phyloP scores from a whole-genome alignment of 768 basidiomycete species.

The Polyporus arcularius region DNA sequence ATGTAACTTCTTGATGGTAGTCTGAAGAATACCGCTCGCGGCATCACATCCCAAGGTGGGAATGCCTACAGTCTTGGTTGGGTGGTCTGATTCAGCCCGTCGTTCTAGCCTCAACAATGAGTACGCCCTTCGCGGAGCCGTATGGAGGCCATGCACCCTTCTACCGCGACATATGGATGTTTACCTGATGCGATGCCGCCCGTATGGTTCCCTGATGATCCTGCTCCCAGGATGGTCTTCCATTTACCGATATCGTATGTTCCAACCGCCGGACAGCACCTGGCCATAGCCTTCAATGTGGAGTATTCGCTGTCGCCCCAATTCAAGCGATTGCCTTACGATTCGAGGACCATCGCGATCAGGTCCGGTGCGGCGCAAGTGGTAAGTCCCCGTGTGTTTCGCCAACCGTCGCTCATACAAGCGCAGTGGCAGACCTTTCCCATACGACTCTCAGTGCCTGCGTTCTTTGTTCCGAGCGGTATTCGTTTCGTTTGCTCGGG shows the following conservation, averaged over 20 bases:
- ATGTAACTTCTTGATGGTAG: background rate
- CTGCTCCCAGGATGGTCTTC: slow-evolving; percentile 5
- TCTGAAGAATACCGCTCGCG: background rate
- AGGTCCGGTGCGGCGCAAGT: too few relatives aligned
- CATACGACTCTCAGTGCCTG: too few relatives aligned
- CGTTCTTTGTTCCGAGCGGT: too few relatives aligned
- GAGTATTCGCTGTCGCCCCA: too few relatives aligned
- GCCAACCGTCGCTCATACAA: too few relatives aligned
- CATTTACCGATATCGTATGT: background rate
- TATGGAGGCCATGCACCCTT: slow-evolving; percentile 3
- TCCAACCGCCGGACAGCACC: background rate
- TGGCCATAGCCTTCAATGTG: background rate
- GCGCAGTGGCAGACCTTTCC: too few relatives aligned
- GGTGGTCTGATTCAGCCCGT: background rate
- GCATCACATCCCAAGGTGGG: background rate
- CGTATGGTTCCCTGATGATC: slow-evolving; percentile 1
- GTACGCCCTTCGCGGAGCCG: background rate
- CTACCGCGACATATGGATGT: slow-evolving; percentile 3
- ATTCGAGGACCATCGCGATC: too few relatives aligned
- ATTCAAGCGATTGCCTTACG: too few relatives aligned
- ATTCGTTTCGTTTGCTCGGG: background rate
- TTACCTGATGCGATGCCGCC: slow-evolving; percentile 9
- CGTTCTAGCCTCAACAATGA: background rate
- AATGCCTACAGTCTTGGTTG: background rate
- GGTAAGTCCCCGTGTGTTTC: too few relatives aligned